Percentiles rank a stretch among this genome's conserved stretches.
Evolutionary conservation across 164 flowering plant genomes (phyloP).

Genomic region (Magnolia officinalis): DNA sequence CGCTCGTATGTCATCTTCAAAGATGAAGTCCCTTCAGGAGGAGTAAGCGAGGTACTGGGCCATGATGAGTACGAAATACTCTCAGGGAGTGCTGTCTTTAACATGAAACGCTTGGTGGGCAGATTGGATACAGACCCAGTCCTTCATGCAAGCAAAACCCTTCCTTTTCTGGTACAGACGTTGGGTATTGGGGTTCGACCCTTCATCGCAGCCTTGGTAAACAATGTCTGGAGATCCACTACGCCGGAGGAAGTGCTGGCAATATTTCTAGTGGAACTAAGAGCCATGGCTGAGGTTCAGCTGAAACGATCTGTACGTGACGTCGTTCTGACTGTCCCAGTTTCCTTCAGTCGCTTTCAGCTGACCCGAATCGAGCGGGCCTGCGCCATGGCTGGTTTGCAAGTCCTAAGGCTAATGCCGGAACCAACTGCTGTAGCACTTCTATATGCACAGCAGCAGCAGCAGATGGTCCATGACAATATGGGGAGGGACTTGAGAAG

Average conservation of each 20-base stretch:
- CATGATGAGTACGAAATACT: slow-evolving; percentile 61
- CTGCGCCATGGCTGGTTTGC: slow-evolving; percentile 97
- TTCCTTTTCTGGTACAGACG: slow-evolving; percentile 85
- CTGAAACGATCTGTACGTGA: slow-evolving; percentile 58
- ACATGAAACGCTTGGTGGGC: slow-evolving; percentile 84
- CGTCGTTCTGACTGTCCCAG: slow-evolving; percentile 79
- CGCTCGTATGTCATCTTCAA: slow-evolving; percentile 68
- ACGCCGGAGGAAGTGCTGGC: slow-evolving; percentile 93
- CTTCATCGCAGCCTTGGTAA: slow-evolving; percentile 80
- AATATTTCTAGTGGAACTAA: slow-evolving; percentile 67
- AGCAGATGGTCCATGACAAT: slow-evolving; percentile 52
- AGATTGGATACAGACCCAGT: slow-evolving; percentile 89
- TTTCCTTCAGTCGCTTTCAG: slow-evolving; percentile 83
- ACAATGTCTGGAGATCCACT: slow-evolving; percentile 81
- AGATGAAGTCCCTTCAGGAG: slow-evolving; percentile 66
- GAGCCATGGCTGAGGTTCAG: slow-evolving; percentile 65
- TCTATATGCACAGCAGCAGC: slow-evolving; percentile 75
- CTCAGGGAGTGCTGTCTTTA: slow-evolving; percentile 82
- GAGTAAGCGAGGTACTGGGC: slow-evolving; percentile 48
- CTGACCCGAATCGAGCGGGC: slow-evolving; percentile 76
- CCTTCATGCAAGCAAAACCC: slow-evolving; percentile 65
- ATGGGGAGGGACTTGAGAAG: slow-evolving; percentile 81
- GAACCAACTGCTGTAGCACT: slow-evolving; percentile 93
- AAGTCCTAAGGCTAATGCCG: slow-evolving; percentile 81
- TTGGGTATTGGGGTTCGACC: slow-evolving; percentile 81